Percentiles rank a stretch among this genome's conserved stretches.
Evolutionary conservation across 2,329 filamentous ascomycete species (phyloP).

Genomic region (Aspergillus vadensis): DNA sequence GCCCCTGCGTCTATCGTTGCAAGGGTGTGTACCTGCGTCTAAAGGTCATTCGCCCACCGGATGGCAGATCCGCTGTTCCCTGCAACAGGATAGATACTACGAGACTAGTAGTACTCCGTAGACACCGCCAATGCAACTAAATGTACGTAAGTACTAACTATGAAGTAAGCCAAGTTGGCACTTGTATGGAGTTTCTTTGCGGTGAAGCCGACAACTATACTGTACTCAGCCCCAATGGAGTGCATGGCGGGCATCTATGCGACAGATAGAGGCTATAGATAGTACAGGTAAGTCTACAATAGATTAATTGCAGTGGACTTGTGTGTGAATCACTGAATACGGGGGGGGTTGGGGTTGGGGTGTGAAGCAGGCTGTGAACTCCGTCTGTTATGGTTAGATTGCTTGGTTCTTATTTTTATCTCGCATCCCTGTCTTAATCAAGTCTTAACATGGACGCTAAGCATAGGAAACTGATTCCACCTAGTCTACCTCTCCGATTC

Average conservation of each 20-base stretch:
- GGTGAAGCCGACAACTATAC: background rate
- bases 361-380: background rate
- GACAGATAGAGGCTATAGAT: background rate
- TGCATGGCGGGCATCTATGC: background rate
- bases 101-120: too few relatives aligned
- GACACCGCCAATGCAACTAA: too few relatives aligned
- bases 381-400: slow-evolving; percentile 1
- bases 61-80: slow-evolving; percentile 4
- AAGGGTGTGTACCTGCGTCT: background rate
- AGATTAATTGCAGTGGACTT: background rate
- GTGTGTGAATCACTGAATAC: background rate
- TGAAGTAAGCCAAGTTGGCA: background rate
- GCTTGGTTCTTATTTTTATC: background rate
- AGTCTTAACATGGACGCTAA: background rate
- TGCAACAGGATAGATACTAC: background rate
- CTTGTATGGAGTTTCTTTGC: background rate
- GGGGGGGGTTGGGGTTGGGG: background rate
- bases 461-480: background rate
- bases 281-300: background rate
- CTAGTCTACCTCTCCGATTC: background rate
- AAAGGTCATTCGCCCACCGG: background rate
- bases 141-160: background rate
- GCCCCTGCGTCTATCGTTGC: background rate
- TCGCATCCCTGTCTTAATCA: background rate
- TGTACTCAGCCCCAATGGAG: background rate